phyloP scores from a whole-genome alignment of 768 basidiomycete genomes.

The Termitomyces sp. region DNA sequence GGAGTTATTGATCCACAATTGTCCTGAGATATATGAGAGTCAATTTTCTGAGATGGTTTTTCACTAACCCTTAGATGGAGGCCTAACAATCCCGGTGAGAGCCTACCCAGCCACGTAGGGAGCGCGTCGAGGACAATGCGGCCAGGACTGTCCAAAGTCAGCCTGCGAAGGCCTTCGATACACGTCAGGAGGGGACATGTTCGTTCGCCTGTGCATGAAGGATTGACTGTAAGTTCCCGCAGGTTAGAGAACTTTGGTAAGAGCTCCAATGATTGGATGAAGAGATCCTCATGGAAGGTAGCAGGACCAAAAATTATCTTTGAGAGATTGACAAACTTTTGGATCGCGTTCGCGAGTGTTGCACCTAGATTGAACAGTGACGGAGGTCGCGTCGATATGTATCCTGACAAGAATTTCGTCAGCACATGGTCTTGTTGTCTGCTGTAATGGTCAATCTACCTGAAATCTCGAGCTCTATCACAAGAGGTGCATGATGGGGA shows the following conservation, averaged over 20 bases:
- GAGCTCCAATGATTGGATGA: constrained; percentile 21
- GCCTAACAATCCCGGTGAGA: constrained; percentile 27
- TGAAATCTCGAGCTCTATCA: constrained; percentile 36
- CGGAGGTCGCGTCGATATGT: constrained; percentile 21
- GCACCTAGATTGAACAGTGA: constrained; percentile 24
- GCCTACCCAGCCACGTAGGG: constrained; percentile 36
- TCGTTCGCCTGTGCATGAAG: constrained; percentile 27
- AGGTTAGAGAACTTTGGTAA: constrained; percentile 18
- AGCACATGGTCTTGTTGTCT: not conserved
- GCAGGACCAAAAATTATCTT: constrained; percentile 27
- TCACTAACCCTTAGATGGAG: constrained; percentile 39
- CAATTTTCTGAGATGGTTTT: not conserved
- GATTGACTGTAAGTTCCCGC: constrained; percentile 27
- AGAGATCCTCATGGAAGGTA: constrained; percentile 28
- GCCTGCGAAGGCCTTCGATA: constrained; percentile 23
- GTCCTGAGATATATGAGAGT: constrained; percentile 25
- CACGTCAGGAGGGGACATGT: constrained; percentile 24
- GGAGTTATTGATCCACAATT: constrained; percentile 65
- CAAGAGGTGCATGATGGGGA: constrained; percentile 33
- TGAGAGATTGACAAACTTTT: constrained; percentile 26
- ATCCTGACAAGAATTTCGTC: constrained; percentile 12
- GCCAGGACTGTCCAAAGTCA: constrained; percentile 31
- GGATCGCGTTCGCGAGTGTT: constrained; percentile 23
- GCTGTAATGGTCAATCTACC: constrained; percentile 25
- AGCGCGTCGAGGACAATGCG: constrained; percentile 36